Percentiles rank a stretch among this genome's conserved stretches.
Evolutionary conservation across 1,284 basidiomycete genomes (phyloP).

Genomic region (Cutaneotrichosporon sp.): DNA sequence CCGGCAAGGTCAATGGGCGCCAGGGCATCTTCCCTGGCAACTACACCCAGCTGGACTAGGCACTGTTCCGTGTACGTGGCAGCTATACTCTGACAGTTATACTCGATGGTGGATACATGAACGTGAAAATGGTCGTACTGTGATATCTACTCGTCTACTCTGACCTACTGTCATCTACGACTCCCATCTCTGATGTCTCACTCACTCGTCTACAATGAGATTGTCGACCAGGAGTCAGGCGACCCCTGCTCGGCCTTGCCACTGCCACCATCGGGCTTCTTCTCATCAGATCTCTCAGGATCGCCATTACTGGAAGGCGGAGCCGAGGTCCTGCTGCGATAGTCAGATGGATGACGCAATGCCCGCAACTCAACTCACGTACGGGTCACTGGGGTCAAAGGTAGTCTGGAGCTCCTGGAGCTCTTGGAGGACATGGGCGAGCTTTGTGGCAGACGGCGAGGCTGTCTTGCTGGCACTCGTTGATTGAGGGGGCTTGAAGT

Average conservation of each 20-base stretch:
- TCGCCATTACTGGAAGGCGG: slow-evolving; percentile 1
- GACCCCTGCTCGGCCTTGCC: background rate
- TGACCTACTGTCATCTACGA: too few relatives aligned
- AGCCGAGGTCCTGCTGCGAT: slow-evolving; percentile 2
- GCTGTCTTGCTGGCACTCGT: background rate
- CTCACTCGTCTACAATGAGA: background rate
- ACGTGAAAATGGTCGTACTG: slow-evolving; percentile 6
- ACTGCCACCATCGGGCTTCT: too few relatives aligned
- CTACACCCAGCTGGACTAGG: slow-evolving; percentile 50
- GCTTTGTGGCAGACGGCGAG: too few relatives aligned
- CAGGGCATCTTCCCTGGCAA: slow-evolving; percentile 93
- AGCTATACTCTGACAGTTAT: background rate
- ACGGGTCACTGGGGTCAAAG: background rate
- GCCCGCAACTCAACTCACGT: background rate
- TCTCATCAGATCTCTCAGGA: too few relatives aligned
- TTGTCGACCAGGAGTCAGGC: background rate
- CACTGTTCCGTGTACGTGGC: background rate
- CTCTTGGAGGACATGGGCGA: too few relatives aligned
- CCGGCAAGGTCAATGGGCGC: slow-evolving; percentile 77
- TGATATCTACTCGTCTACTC: background rate
- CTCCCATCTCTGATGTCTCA: too few relatives aligned
- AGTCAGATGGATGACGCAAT: background rate
- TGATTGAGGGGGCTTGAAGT: background rate
- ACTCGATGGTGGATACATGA: slow-evolving; percentile 2
- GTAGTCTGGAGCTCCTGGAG: too few relatives aligned